These are phyloP conservation scores for Exophiala calicioides DNA, from an alignment of 2,329 filamentous ascomycete species.

Conservation along the genomic window DNA sequence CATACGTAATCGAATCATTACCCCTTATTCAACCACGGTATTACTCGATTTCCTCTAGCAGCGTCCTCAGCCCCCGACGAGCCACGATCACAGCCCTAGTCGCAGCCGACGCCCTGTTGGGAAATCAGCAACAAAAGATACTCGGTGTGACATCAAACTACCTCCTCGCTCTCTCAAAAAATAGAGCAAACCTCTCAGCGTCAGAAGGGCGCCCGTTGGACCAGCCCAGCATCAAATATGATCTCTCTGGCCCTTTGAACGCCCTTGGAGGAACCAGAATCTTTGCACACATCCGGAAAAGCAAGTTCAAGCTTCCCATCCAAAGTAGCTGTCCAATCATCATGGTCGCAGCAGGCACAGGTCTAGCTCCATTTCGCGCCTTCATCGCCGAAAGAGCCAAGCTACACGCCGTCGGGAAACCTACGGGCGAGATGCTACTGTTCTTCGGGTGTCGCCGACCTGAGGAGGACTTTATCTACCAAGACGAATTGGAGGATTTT, in stretches of 20 bases:
- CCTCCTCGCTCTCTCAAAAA: slow-evolving; percentile 8
- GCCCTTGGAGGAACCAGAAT: background rate
- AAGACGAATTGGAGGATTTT: slow-evolving; percentile 18
- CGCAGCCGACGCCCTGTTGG: slow-evolving; percentile 1
- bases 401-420: slow-evolving; percentile 38
- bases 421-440: slow-evolving; percentile 42
- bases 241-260: slow-evolving; percentile 1
- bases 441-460: slow-evolving; percentile 46
- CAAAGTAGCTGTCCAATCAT: slow-evolving; percentile 31
- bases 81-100: slow-evolving; percentile 21
- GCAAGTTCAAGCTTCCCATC: slow-evolving; percentile 29
- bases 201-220: no score
- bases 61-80: slow-evolving; percentile 11
- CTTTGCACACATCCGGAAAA: slow-evolving; percentile 12
- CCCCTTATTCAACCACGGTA: slow-evolving; percentile 18
- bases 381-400: slow-evolving; percentile 29
- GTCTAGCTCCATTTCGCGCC: slow-evolving; percentile 28
- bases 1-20: slow-evolving; percentile 23
- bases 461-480: slow-evolving; percentile 42
- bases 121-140: slow-evolving; percentile 2
- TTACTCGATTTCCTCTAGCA: slow-evolving; percentile 27
- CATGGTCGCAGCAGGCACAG: slow-evolving; percentile 33
- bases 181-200: no score
- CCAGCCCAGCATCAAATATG: slow-evolving; percentile 1
- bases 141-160: slow-evolving; percentile 17